Percentiles rank a stretch among this genome's conserved stretches.
phyloP scores from a whole-genome alignment of 2,329 filamentous ascomycete species.

The Venturiaceae sp. region DNA sequence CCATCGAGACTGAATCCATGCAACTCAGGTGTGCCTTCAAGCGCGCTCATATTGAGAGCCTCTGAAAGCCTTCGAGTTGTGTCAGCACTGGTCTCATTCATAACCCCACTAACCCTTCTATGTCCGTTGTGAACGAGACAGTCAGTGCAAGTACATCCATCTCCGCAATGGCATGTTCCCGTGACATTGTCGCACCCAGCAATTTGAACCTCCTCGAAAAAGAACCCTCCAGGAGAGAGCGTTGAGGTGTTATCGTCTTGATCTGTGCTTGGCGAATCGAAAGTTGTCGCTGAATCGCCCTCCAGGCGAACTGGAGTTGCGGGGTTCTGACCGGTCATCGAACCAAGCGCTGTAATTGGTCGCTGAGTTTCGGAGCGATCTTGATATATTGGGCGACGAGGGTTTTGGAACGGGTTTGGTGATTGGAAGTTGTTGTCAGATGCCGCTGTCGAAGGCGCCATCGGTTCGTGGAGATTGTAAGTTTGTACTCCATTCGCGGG shows the following conservation, averaged over 20 bases:
- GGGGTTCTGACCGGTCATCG: neutral
- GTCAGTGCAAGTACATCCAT: constrained; percentile 42
- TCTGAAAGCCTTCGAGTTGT: neutral
- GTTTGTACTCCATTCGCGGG: neutral
- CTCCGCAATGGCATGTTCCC: constrained; percentile 42
- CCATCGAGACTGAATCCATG: neutral
- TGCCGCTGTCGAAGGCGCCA: neutral
- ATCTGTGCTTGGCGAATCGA: constrained; percentile 5
- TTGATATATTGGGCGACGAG: neutral
- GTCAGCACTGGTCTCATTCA: neutral
- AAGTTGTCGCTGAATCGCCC: neutral
- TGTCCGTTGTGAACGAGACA: constrained; percentile 43
- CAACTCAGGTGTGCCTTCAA: neutral
- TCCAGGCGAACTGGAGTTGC: neutral
- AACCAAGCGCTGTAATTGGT: no score
- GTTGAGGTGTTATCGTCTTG: constrained; percentile 13
- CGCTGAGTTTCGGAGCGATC: neutral
- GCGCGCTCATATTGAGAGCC: neutral
- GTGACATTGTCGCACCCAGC: constrained; percentile 36
- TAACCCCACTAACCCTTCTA: neutral
- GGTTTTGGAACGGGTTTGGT: no score
- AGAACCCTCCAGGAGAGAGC: constrained; percentile 26
- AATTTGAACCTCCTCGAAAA: constrained; percentile 25
- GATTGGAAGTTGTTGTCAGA: neutral
- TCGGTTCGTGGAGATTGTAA: neutral